These are phyloP conservation scores for Globisporangium paddicum DNA, from an alignment of 352 stramenopile species.

Conservation along the genomic window DNA sequence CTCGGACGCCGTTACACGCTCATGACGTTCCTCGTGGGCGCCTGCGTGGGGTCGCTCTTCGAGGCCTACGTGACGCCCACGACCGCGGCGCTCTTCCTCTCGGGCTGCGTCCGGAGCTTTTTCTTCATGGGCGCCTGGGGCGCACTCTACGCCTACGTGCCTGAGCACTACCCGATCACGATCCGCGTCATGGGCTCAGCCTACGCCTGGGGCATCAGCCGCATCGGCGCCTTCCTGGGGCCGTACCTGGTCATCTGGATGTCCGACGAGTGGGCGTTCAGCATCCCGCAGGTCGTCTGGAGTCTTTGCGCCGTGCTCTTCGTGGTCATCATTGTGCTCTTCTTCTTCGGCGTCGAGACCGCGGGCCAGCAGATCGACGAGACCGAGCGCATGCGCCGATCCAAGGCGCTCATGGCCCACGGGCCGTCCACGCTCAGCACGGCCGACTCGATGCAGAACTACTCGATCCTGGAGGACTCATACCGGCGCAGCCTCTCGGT, in stretches of 20 bases:
- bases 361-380: slow-evolving; percentile 11
- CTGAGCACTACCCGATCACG: slow-evolving; percentile 23
- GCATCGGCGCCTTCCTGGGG: slow-evolving; percentile 19
- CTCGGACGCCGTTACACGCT: slow-evolving; percentile 6
- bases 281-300: not conserved
- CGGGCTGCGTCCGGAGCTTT: slow-evolving; percentile 16
- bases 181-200: slow-evolving; percentile 19
- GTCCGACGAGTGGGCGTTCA: slow-evolving; percentile 4
- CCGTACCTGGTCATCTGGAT: slow-evolving; percentile 18
- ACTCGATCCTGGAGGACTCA: slow-evolving; percentile 4
- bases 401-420: not conserved
- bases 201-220: slow-evolving; percentile 14
- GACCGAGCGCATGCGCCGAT: slow-evolving; percentile 2
- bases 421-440: not conserved
- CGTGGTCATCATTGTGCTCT: slow-evolving; percentile 6
- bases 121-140: slow-evolving; percentile 11
- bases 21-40: slow-evolving; percentile 15
- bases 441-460: not conserved
- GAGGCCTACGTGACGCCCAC: slow-evolving; percentile 12
- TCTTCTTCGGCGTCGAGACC: slow-evolving; percentile 15
- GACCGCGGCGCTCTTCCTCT: slow-evolving; percentile 7
- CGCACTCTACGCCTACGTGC: slow-evolving; percentile 22
- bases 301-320: slow-evolving; percentile 1
- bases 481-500: not conserved
- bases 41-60: slow-evolving; percentile 15